Base-by-base conservation (phyloP, 805 yeast genomes). In the Candida germanica region DNA sequence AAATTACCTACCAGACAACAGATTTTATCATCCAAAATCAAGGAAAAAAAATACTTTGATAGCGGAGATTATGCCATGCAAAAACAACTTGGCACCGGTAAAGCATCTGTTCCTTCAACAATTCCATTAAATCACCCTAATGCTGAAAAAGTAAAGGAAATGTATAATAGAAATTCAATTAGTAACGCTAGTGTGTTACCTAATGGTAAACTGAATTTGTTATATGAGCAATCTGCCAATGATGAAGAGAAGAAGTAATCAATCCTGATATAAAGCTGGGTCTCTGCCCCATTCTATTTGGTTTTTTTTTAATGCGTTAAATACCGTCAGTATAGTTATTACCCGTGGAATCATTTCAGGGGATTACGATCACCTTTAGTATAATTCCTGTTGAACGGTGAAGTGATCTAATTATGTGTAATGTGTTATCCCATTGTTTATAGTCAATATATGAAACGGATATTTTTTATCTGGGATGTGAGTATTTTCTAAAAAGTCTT, bases 1-100 rank as follows among this genome's bases (percentile, higher is more conserved):
- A 84, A 80, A 54, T 65, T 88, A 33, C 97, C 96, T 16, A 75
- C 88, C 18, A 81, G 78, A 39, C 80, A 82, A 38, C 95, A 87
- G 44, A 67, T 88, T 14, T 68, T 88, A 34, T 73, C 83, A 34
- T 77, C 82, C 43, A 86, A 83, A 55, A 65, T 86, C 50, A 85
- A 84, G 59, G 96, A 88, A 46, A 77, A 95, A 50, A 89, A 87
- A 65, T 88, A 84, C 59, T 89, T 88, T 53, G 97, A 88, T 54
- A 83, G 94, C 43, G 96, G 96, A 7, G 97, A 88, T 61, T 88
- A 88, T 59, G 96, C 96, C 8, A 75, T 88, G 73, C 84, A 79
- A 38, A 67, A 67, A 39, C 74, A 66, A 47, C 47, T 60, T 21
- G 71, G 46, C 12, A 33, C 27, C 16, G 31, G 27, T 10, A 44